Base-by-base conservation (phyloP, 495 filamentous ascomycete genomes). In the Staphylotrichum longicolle region DNA sequence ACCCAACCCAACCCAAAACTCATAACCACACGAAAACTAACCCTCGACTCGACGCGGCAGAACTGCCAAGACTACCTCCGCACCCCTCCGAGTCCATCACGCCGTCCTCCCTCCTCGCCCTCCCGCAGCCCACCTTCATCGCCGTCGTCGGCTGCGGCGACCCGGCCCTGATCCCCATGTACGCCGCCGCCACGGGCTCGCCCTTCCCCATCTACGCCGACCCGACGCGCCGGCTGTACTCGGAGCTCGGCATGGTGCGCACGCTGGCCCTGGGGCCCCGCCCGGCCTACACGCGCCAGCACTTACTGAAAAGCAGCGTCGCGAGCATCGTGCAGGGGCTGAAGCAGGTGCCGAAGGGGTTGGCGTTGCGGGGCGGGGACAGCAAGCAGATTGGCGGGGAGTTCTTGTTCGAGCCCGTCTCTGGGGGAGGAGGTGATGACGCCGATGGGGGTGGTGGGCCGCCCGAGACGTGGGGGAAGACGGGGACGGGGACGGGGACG, bases 121-220 rank as follows among this genome's bases (percentile, higher is more conserved):
- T 91, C 4, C 76, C 82, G 3, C 70, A 75, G 11, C 79, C 79
- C 52, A 91, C 89, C 40, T 82, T 82, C 61, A 83, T 95, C 67
- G 80, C 80, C 54, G 78, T 95, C 47, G 78, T 96, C 61, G 91
- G 92, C 57, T 93, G 89, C 75, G 92, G 92, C 57, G 77, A 83
- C n/a, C 86, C 85, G 12, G 77, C 82, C 15, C 74, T 95, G 6
- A 96, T 96, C 64, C 74, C 81, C 48, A 81, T 80, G 70, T 95
- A 95, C 72, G 77, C 76, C 12, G 65, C 72, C 11, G 78, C 82
- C 57, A 89, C 90, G 0, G 63, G 57, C 46, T 94, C 88, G 63
- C 82, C 83, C 0, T 96, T 88, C 73, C 87, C 88, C n/a, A 86
- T 96, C 58, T 95, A 89, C 78, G 81, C 88, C 50, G 91, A 96